Percentiles rank a stretch among this genome's conserved stretches.
phyloP scores from a whole-genome alignment of 2,329 filamentous ascomycete species.

The Fusarium burgessii region DNA sequence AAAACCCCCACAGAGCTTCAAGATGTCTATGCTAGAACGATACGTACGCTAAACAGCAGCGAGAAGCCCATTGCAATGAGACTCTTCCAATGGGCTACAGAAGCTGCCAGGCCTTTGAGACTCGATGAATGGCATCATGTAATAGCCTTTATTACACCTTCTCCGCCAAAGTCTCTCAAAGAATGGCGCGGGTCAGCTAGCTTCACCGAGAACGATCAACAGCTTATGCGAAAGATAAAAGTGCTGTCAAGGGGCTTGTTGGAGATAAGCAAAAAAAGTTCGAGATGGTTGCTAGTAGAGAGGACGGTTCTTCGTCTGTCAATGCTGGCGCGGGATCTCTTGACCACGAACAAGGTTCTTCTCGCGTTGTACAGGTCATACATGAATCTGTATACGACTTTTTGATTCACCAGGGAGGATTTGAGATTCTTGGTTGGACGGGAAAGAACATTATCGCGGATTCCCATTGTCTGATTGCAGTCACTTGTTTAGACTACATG shows the following conservation, averaged over 20 bases:
- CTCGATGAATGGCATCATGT: conserved; percentile 36
- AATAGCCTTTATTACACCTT: conserved; percentile 11
- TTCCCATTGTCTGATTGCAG: conserved; percentile 8
- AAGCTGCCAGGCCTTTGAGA: not conserved
- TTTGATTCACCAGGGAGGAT: conserved; percentile 5
- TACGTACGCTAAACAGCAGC: not conserved
- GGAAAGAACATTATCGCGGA: not conserved
- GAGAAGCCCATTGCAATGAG: too few species aligned
- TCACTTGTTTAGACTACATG: conserved; percentile 27
- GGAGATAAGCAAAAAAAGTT: not conserved
- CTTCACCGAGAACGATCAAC: conserved; percentile 10
- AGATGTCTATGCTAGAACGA: not conserved
- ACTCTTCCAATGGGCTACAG: conserved; percentile 26
- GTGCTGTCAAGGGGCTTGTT: conserved; percentile 13
- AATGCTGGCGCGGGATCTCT: conserved; percentile 24
- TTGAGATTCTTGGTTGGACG: not conserved
- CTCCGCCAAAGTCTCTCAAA: not conserved
- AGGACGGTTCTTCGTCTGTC: not conserved
- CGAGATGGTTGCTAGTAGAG: too few species aligned
- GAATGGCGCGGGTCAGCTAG: conserved; percentile 8
- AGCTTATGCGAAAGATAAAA: conserved; percentile 28
- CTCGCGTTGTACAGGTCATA: conserved; percentile 17
- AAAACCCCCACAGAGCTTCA: conserved; percentile 1
- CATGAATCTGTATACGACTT: conserved; percentile 26
- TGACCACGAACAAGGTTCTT: conserved; percentile 15